Evolutionary conservation across 768 basidiomycete genomes (phyloP).

Genomic region (Suillus americanus): DNA sequence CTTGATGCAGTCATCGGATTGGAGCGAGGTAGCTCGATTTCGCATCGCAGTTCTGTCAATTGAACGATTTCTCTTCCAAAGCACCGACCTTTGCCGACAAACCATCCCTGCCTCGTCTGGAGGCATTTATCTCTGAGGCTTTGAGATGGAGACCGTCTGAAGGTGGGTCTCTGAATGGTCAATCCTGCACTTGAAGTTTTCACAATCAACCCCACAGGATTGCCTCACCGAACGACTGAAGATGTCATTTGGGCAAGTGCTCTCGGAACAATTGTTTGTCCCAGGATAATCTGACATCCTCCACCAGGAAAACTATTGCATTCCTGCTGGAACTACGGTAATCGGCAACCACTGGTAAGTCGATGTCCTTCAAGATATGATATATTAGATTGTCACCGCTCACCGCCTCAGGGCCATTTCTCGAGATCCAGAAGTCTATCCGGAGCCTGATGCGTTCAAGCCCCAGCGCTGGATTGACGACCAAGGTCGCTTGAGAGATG

Average conservation of each 20-base stretch:
- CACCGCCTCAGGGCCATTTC: not conserved
- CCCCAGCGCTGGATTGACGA: constrained; percentile 27
- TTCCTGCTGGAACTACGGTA: constrained; percentile 22
- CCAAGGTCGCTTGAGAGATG: constrained; percentile 44
- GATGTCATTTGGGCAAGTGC: not conserved
- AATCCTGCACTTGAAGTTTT: not conserved
- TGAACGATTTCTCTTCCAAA: constrained; percentile 11
- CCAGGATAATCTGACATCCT: not conserved
- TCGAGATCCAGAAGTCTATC: constrained; percentile 6
- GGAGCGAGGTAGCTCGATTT: not conserved
- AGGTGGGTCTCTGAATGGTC: not conserved
- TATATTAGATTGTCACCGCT: not conserved
- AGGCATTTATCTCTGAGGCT: not conserved
- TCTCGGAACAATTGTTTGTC: not conserved
- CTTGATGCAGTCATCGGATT: not conserved
- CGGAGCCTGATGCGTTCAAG: constrained; percentile 28
- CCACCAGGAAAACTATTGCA: constrained; percentile 22
- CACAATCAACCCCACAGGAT: constrained; percentile 3
- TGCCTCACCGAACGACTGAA: not conserved
- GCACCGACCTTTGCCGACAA: not conserved
- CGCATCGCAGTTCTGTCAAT: not conserved
- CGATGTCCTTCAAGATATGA: not conserved
- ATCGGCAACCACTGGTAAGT: constrained; percentile 19
- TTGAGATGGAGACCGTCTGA: not conserved
- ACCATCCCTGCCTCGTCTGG: not conserved